Evolutionary conservation across 139 green algal genomes (phyloP), one percentile per base, ranked within the genome.

Genomic region (Ostreobium quekettii): DNA sequence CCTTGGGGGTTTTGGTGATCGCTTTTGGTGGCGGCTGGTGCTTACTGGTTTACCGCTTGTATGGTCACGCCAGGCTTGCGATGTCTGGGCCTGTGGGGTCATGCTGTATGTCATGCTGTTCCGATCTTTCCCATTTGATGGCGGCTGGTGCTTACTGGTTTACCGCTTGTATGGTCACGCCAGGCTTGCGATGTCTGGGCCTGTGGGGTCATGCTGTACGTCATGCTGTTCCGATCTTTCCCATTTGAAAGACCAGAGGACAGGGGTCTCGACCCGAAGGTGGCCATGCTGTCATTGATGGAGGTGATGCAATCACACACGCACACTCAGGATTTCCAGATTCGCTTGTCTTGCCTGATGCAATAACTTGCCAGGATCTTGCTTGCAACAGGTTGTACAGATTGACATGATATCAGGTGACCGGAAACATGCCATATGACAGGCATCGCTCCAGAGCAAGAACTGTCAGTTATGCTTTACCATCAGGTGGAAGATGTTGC

Each of bases 51-150:
- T n/a, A n/a, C n/a, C n/a, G n/a, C 19, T 19, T 53, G 11, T 11
- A 19, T 26, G 11, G 11, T 11, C 15, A 26, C 42, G 11, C 19
- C 82, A 86, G 62, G 67, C 46, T 38, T 76, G 71, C 3, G 77
- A 85, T 71, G 58, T 85, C 19, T 84, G 80, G 80, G 70, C 82
- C 2, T 96, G 89, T 70, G 93, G 93, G 1, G 93, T 99, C 15
- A 96, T 96, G 77, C 84, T 99, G 65, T 99, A 96, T 67, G 89
- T 98, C 7, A 98, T 99, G 94, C 78, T 90, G 42, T 87, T 88
- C 42, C 89, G 90, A 24, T 77, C 82, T 26, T 99, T 99, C 68
- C 94, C 94, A 5, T 99, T 99, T 73, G 93, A 97, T n/a, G n/a
- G n/a, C n/a, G n/a, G n/a, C n/a, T n/a, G n/a, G n/a, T n/a, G n/a